These are phyloP conservation scores for Endogone sp. DNA, from an alignment of 192 early-diverging fungal genomes.

Conservation along the genomic window DNA sequence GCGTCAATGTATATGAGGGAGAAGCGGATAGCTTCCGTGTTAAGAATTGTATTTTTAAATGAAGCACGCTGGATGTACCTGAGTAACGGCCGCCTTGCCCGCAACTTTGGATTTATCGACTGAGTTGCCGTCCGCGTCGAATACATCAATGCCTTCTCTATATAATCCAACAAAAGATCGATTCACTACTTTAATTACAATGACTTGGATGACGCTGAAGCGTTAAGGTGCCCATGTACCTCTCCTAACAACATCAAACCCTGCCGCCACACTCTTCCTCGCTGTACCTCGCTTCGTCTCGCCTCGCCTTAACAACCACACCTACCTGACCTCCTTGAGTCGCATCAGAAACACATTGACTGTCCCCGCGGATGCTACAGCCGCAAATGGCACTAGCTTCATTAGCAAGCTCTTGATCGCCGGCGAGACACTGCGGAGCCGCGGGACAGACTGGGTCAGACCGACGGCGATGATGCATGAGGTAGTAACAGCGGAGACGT, in stretches of 20 bases:
- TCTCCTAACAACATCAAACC: too few species aligned
- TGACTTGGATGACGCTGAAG: too few species aligned
- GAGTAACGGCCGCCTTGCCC: conserved; percentile 59
- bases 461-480: conserved; percentile 75
- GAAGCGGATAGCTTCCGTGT: not conserved
- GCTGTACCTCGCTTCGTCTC: too few species aligned
- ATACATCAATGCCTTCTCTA: conserved; percentile 73
- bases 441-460: conserved; percentile 59
- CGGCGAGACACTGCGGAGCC: conserved; percentile 42
- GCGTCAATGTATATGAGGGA: not conserved
- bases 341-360: conserved; percentile 83
- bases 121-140: conserved; percentile 56
- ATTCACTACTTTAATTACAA: too few species aligned
- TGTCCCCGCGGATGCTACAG: conserved; percentile 78
- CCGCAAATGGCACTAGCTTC: conserved; percentile 66
- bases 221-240: too few species aligned
- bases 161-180: too few species aligned
- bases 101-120: conserved; percentile 68
- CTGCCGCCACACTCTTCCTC: too few species aligned
- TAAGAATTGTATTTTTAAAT: not conserved
- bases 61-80: conserved; percentile 26
- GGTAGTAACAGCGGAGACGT: conserved; percentile 68
- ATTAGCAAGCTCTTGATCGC: conserved; percentile 33
- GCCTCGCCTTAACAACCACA: too few species aligned
- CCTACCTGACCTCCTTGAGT: conserved; percentile 67